Conservation (phyloP, 768 basidiomycete genomes). For the Pleurotus cornucopiae region DNA sequence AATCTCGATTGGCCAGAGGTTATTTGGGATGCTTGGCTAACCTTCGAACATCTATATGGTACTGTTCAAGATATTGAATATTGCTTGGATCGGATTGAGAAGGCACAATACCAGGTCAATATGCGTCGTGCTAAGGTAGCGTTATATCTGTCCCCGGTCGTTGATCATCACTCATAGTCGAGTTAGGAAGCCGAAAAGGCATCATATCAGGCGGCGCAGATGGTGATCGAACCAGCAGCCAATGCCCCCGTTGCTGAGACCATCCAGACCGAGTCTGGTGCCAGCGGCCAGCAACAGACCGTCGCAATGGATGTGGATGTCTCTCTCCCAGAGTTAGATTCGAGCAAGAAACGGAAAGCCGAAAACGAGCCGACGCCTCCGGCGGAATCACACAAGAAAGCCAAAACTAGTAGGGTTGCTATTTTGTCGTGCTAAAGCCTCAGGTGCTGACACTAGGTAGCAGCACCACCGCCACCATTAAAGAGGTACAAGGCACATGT, state of each 20-base stretch:
- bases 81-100: slow-evolving; percentile 60
- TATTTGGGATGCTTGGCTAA: slow-evolving; percentile 84
- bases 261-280: slow-evolving; percentile 21
- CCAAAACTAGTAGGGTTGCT: slow-evolving; percentile 46
- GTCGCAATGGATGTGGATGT: slow-evolving; percentile 25
- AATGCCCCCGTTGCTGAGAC: slow-evolving; percentile 26
- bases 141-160: background rate
- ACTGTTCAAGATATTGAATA: slow-evolving; percentile 60
- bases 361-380: slow-evolving; percentile 39
- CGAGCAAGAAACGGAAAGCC: slow-evolving; percentile 58
- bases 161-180: background rate
- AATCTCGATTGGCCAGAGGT: slow-evolving; percentile 94
- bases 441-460: background rate
- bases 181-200: slow-evolving; percentile 61
- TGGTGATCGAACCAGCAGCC: slow-evolving; percentile 35
- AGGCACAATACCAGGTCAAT: slow-evolving; percentile 60
- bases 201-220: slow-evolving; percentile 45
- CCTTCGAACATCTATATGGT: slow-evolving; percentile 87
- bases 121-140: slow-evolving; percentile 57
- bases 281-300: slow-evolving; percentile 31
- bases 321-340: slow-evolving; percentile 17
- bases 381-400: slow-evolving; percentile 50
- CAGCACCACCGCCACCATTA: slow-evolving; percentile 36
- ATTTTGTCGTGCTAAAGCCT: background rate
- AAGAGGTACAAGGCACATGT: slow-evolving; percentile 48